phyloP scores from a whole-genome alignment of 164 flowering plant genomes.

The Cinnamomum chago region DNA sequence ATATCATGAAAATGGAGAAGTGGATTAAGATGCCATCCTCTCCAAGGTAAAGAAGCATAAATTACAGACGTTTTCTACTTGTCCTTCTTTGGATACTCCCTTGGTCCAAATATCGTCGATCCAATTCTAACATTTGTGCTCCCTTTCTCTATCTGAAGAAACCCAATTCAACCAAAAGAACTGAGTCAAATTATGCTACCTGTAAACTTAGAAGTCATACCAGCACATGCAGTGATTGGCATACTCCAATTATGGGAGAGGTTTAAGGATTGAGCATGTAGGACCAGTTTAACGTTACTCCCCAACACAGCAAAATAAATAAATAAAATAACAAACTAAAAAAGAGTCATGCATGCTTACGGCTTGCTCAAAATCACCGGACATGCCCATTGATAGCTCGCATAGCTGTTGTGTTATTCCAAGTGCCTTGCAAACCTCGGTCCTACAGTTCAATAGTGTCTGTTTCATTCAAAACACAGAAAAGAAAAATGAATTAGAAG shows the following conservation, averaged over 20 bases:
- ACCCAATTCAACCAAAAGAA: background rate
- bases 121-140: slow-evolving; percentile 22
- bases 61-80: background rate
- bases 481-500: background rate
- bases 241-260: too few species aligned
- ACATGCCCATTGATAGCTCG: slow-evolving; percentile 98
- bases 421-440: slow-evolving; percentile 75
- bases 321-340: too few species aligned
- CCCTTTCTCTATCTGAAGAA: slow-evolving; percentile 19
- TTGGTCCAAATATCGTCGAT: slow-evolving; percentile 22
- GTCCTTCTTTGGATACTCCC: slow-evolving; percentile 20
- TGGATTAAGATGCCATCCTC: background rate
- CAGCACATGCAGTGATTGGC: too few species aligned
- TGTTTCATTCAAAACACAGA: slow-evolving; percentile 22
- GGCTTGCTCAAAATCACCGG: slow-evolving; percentile 92
- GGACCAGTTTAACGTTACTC: background rate
- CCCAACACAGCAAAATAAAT: too few species aligned
- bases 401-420: slow-evolving; percentile 70
- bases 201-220: background rate
- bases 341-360: slow-evolving; percentile 30
- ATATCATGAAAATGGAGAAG: background rate
- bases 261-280: background rate
- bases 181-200: background rate
- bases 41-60: background rate
- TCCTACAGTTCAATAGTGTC: slow-evolving; percentile 72